Evolutionary conservation across 2,329 filamentous ascomycete genomes (phyloP), one percentile per base, ranked within the genome.

Genomic region (Tolypocladium endophyticum): DNA sequence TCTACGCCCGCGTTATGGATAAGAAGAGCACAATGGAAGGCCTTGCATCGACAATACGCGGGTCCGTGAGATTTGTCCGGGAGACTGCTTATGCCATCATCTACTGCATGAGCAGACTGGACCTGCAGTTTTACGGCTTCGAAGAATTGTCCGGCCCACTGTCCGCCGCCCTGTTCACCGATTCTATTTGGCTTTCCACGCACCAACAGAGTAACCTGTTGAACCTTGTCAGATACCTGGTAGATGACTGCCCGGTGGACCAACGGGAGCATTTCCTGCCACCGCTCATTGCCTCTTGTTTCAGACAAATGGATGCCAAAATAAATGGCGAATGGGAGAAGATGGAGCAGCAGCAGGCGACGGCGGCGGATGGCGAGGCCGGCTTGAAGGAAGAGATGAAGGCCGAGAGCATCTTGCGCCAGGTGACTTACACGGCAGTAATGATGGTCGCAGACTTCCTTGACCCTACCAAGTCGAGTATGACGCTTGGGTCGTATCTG

Each of bases 161-260:
- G 35, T 90, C 93, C 5, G 84, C 90, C 66, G 89, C 93, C 4
- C 77, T 99, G 9, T 95, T 96, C 67, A 82, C 86, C 14, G 88
- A 97, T 68, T 89, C 92, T 0, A 84, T 88, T 62, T 87, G 87
- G 65, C 79, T 99, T 43, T 96, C 92, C 0, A 88, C 92, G 1
- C 94, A 99, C 71, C 94, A 99, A 69, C 85, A 97, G 67, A 95
- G 92, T 45, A 91, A 95, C n/a, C 78, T 99, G 56, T 81, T 99
- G 12, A 96, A 94, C 65, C 81, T 97, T 57, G 88, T 94, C 1
- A 84, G 92, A 59, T 90, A 92, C 67, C 78, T 99, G 47, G 92
- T 99, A 18, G 92, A 97, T 67, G 89, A 96, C 66, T 99, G 94
- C 68, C 94, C 94, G 0, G 83, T 90, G 12, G 83, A 88, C 61